Evolutionary conservation across 805 yeast genomes (phyloP).

Genomic region (Ogataea pignaliae): DNA sequence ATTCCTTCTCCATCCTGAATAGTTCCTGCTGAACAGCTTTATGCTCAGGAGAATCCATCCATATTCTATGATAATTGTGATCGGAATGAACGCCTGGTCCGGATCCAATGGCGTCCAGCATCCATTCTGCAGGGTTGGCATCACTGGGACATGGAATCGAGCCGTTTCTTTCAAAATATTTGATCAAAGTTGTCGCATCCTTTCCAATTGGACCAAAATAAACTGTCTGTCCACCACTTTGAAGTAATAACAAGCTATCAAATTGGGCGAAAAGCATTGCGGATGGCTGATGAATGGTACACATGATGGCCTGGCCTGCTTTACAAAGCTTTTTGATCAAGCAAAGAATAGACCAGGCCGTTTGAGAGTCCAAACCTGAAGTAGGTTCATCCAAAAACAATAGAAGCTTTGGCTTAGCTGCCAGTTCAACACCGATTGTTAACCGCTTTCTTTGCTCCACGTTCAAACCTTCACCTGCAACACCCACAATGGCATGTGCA

Average conservation of each 20-base stretch:
- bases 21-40: slow-evolving; percentile 53
- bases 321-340: slow-evolving; percentile 44
- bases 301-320: slow-evolving; percentile 48
- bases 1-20: slow-evolving; percentile 50
- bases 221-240: slow-evolving; percentile 64
- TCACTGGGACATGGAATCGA: slow-evolving; percentile 58
- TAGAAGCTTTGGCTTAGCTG: slow-evolving; percentile 46
- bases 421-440: slow-evolving; percentile 50
- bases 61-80: slow-evolving; percentile 65
- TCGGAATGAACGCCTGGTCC: slow-evolving; percentile 69
- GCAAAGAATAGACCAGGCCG: slow-evolving; percentile 52
- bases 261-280: slow-evolving; percentile 69
- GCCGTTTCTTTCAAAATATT: slow-evolving; percentile 61
- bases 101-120: slow-evolving; percentile 77
- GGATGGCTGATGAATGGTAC: slow-evolving; percentile 82
- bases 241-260: slow-evolving; percentile 63
- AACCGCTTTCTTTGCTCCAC: slow-evolving; percentile 49
- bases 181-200: slow-evolving; percentile 46
- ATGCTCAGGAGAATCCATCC: slow-evolving; percentile 64
- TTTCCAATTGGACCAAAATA: slow-evolving; percentile 68
- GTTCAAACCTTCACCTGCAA: slow-evolving; percentile 43
- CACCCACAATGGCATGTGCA: slow-evolving; percentile 48
- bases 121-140: slow-evolving; percentile 86
- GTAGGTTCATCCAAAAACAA: slow-evolving; percentile 57
- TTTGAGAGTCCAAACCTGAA: slow-evolving; percentile 51